These are phyloP conservation scores for Gentiana dahurica DNA, from an alignment of 257 asterid genomes.

Conservation along the genomic window DNA sequence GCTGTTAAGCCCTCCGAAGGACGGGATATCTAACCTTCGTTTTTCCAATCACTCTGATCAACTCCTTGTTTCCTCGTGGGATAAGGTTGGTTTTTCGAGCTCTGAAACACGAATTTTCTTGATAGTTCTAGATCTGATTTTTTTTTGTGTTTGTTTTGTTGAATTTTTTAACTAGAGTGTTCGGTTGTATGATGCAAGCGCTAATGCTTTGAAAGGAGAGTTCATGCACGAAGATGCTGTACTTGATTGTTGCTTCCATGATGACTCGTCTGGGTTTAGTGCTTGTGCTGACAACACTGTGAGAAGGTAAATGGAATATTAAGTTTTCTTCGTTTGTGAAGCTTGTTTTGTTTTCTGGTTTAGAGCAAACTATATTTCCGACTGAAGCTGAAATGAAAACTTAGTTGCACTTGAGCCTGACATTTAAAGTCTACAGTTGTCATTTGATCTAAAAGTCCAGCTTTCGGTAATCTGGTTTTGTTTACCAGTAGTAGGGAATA, in stretches of 20 bases:
- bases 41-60: conserved; percentile 79
- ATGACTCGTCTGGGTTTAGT: conserved; percentile 83
- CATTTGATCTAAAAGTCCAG: not conserved
- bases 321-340: not conserved
- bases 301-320: conserved; percentile 38
- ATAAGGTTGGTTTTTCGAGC: conserved; percentile 34
- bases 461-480: not conserved
- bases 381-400: no score
- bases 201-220: conserved; percentile 69
- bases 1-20: conserved; percentile 52
- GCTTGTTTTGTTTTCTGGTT: not conserved
- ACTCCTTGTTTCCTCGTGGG: conserved; percentile 90
- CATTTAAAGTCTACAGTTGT: no score
- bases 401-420: no score
- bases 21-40: conserved; percentile 73
- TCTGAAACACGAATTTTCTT: not conserved
- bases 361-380: no score
- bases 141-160: not conserved
- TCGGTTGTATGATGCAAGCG: conserved; percentile 84
- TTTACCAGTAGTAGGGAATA: not conserved
- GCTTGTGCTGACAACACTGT: conserved; percentile 77
- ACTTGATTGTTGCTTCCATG: conserved; percentile 90
- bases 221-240: conserved; percentile 79
- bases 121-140: not conserved
- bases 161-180: conserved; percentile 32